Evolutionary conservation across 169 alveolate genomes (phyloP), one percentile per base, ranked within the genome.

Genomic region (Eimeria praecox): DNA sequence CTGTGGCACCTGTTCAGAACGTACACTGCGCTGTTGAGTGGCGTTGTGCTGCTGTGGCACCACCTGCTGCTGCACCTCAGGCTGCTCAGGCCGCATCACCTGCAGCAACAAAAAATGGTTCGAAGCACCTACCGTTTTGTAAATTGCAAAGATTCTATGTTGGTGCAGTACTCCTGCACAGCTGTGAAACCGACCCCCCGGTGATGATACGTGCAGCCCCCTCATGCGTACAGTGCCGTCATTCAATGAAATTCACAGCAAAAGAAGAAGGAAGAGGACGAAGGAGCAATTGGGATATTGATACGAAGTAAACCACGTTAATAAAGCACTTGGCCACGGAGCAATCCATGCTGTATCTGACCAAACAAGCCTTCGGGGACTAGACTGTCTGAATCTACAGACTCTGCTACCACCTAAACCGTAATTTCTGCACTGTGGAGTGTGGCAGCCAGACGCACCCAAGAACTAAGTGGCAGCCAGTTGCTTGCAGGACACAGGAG

Each of bases 401-500:
- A 35, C 6, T 14, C 59, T 22, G 87, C 20, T 40, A 38, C 12
- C 59, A 77, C 24, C 87, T 30, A 12, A n/a, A 3, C 5, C 44
- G 30, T 69, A 69, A 14, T 69, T 14, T 69, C 0, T 22, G n/a
- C 3, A 27, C 62, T 1, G 24, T 59, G 22, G 0, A 35, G 30
- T 69, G 80, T 83, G 52, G 49, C 33, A n/a, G 52, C 75, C n/a
- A 0, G 16, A 83, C 91, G 49, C 54, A 83, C 91, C 44, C 42
- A 10, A 9, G 54, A 10, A 42, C 77, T 20, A 38, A 86, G 54
- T 18, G 93, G 93, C 62, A 86, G 80, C 93, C 93, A 86, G 16
- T 86, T 80, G 80, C 82, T 86, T 38, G 93, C 93, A 30, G 93
- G 93, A 27, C 75, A 27, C 10, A 56, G 64, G 33, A 86, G 93